phyloP scores from a whole-genome alignment of 1,284 basidiomycete genomes.

The Cutaneotrichosporon cyanovorans region DNA sequence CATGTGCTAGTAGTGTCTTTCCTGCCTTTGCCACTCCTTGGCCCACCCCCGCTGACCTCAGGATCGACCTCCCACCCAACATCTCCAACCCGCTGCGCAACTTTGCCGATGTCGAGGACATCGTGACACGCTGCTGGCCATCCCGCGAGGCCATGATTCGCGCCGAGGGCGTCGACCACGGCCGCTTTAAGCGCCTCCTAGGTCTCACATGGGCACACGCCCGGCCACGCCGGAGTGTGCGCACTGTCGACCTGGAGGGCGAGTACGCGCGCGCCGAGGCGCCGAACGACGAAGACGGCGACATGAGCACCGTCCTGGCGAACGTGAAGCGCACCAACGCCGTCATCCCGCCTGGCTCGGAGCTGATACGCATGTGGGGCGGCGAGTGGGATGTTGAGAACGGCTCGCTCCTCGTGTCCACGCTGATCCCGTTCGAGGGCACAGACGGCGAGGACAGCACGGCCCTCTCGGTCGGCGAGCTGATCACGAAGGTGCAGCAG shows the following conservation, averaged over 20 bases:
- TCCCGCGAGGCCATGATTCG: slow-evolving; percentile 39
- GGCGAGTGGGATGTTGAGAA: slow-evolving; percentile 45
- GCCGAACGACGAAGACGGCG: slow-evolving; percentile 23
- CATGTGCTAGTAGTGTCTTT: slow-evolving; percentile 9
- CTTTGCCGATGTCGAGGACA: slow-evolving; percentile 39
- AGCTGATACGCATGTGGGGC: slow-evolving; percentile 44
- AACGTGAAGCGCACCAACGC: slow-evolving; percentile 40
- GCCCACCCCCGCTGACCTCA: slow-evolving; percentile 11
- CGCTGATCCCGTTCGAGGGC: slow-evolving; percentile 45
- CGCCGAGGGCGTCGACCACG: slow-evolving; percentile 32
- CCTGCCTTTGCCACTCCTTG: not conserved
- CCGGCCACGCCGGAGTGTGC: slow-evolving; percentile 30
- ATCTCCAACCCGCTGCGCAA: slow-evolving; percentile 33
- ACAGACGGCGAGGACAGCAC: slow-evolving; percentile 44
- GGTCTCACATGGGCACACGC: slow-evolving; percentile 43
- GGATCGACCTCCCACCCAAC: slow-evolving; percentile 35
- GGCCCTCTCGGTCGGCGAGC: slow-evolving; percentile 43
- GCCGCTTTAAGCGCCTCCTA: slow-evolving; percentile 38
- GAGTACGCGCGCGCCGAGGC: slow-evolving; percentile 32
- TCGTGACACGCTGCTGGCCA: slow-evolving; percentile 41
- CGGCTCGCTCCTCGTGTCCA: slow-evolving; percentile 43
- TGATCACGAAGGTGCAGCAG: slow-evolving; percentile 40
- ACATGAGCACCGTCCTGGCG: slow-evolving; percentile 39
- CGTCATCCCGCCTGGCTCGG: slow-evolving; percentile 42
- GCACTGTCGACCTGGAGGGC: slow-evolving; percentile 41